Evolutionary conservation across 2,329 filamentous ascomycete genomes (phyloP).

Genomic region (Fusarium metavorans): DNA sequence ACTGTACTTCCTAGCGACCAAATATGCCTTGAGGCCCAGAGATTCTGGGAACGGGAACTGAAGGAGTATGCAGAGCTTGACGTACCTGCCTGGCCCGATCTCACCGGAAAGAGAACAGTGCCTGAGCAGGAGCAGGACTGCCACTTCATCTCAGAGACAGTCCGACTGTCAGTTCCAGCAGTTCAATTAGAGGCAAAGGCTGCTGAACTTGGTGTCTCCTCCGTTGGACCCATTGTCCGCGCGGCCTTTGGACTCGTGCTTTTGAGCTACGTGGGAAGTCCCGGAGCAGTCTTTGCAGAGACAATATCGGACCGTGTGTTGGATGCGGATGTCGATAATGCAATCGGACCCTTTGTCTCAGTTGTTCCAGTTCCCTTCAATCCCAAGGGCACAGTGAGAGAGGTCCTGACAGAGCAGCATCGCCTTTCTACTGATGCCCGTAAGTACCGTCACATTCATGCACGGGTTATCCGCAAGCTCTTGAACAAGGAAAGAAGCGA

Average conservation of each 20-base stretch:
- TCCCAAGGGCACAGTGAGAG: constrained; percentile 6
- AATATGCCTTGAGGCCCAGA: background rate
- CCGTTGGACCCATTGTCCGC: background rate
- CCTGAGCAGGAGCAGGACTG: background rate
- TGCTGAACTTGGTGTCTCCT: constrained; percentile 1
- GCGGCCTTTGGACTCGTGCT: constrained; percentile 4
- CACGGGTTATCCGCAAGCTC: constrained; percentile 7
- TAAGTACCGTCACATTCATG: background rate
- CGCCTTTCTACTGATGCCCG: background rate
- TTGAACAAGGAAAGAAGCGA: constrained; percentile 1
- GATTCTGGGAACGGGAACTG: background rate
- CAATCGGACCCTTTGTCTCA: constrained; percentile 4
- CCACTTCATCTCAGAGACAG: constrained; percentile 4
- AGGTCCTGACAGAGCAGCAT: constrained; percentile 4
- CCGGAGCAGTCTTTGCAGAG: constrained; percentile 5
- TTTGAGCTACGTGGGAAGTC: constrained; percentile 1
- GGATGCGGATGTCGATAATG: background rate
- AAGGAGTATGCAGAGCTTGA: background rate
- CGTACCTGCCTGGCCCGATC: constrained; percentile 5
- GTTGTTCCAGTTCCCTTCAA: constrained; percentile 3
- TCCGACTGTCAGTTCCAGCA: background rate
- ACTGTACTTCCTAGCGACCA: background rate
- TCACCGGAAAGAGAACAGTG: constrained; percentile 4
- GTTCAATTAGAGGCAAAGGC: background rate
- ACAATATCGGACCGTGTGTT: constrained; percentile 9